phyloP scores from a whole-genome alignment of 441 rosid species.

The Rhodomyrtus psidioides region DNA sequence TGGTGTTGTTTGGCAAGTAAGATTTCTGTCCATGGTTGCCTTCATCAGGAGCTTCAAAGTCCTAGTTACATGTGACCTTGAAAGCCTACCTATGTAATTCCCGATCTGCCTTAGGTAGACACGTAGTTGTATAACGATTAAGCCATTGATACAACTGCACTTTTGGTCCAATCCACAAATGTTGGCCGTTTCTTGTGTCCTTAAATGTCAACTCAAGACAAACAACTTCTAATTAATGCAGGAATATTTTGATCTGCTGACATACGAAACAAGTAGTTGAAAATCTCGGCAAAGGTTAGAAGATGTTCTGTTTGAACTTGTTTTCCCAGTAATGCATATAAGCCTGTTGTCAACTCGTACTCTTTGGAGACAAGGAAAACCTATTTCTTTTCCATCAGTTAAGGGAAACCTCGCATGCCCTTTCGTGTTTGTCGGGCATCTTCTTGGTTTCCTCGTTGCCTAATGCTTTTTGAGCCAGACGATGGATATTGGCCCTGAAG shows the following conservation, averaged over 20 bases:
- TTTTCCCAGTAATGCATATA: background rate
- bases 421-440: background rate
- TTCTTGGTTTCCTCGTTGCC: background rate
- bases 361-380: background rate
- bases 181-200: background rate
- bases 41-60: background rate
- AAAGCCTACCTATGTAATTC: background rate
- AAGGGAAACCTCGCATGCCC: background rate
- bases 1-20: background rate
- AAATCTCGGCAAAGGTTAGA: background rate
- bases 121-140: background rate
- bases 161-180: background rate
- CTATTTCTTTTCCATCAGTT: background rate
- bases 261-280: background rate
- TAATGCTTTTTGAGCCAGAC: background rate
- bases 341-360: background rate
- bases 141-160: background rate
- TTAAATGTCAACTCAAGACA: background rate
- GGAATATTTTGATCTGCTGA: background rate
- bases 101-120: background rate
- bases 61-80: background rate
- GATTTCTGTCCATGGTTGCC: background rate
- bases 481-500: background rate
- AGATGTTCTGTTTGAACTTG: background rate
- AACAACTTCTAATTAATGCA: background rate